Percentiles rank a stretch among this genome's conserved stretches.
Evolutionary conservation across 1,139 yeast genomes (phyloP).

Genomic region (Schizosaccharomyces versatilis): DNA sequence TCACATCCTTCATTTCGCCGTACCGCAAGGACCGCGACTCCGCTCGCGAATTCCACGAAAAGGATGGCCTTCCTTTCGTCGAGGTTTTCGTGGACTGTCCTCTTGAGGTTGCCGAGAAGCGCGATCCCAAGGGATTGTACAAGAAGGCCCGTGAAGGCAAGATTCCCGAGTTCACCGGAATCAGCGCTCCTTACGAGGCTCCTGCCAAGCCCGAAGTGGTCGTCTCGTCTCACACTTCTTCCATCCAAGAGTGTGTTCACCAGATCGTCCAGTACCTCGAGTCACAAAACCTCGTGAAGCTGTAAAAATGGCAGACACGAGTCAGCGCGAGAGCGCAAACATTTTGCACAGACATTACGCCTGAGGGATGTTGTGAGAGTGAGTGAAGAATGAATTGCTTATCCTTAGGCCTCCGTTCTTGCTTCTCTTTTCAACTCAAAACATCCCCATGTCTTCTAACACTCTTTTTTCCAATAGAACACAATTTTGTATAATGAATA

Average conservation of each 20-base stretch:
- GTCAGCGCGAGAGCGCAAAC: no score
- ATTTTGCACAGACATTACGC: no score
- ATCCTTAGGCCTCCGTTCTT: no score
- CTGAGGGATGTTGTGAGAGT: no score
- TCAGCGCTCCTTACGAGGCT: conserved; percentile 87
- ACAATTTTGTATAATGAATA: no score
- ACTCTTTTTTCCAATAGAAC: no score
- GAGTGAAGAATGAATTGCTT: no score
- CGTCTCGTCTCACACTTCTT: conserved; percentile 44
- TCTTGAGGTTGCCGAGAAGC: conserved; percentile 73
- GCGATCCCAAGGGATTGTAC: conserved; percentile 92
- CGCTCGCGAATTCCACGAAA: conserved; percentile 67
- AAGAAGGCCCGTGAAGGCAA: conserved; percentile 90
- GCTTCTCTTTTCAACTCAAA: no score
- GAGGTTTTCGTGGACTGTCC: conserved; percentile 89
- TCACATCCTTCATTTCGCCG: conserved; percentile 84
- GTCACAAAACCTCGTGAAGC: not conserved
- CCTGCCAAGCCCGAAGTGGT: conserved; percentile 71
- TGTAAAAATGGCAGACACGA: not conserved
- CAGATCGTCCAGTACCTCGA: conserved; percentile 48
- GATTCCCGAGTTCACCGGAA: conserved; percentile 73
- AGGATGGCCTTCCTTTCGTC: conserved; percentile 55
- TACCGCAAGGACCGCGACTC: conserved; percentile 61
- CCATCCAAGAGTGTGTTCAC: conserved; percentile 63
- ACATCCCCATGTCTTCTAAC: no score